These are phyloP conservation scores for Xylaria multiplex DNA, from an alignment of 2,329 filamentous ascomycete genomes.

Conservation along the genomic window DNA sequence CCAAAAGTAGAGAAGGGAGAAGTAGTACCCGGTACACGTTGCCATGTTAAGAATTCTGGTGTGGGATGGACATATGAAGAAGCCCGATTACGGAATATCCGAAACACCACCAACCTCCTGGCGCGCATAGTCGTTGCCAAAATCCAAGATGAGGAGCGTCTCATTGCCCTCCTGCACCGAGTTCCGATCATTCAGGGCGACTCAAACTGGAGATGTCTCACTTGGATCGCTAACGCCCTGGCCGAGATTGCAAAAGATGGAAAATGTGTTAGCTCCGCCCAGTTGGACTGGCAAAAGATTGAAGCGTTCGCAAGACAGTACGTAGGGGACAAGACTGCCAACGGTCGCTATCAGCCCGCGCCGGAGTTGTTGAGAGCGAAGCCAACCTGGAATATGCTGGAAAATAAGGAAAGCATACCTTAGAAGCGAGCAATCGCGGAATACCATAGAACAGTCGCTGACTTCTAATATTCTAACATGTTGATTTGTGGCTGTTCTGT, in stretches of 20 bases:
- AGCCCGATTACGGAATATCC: neutral
- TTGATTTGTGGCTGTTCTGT: too few species aligned
- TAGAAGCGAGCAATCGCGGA: neutral
- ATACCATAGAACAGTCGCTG: neutral
- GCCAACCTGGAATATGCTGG: slow-evolving; percentile 18
- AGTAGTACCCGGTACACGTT: neutral
- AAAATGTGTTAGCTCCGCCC: slow-evolving; percentile 4
- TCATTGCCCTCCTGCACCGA: neutral
- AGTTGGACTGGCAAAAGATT: slow-evolving; percentile 12
- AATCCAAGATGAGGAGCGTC: slow-evolving; percentile 8
- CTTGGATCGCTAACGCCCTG: slow-evolving; percentile 11
- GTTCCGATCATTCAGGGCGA: neutral
- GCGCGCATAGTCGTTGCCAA: slow-evolving; percentile 16
- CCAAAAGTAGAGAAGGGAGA: neutral
- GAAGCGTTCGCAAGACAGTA: slow-evolving; percentile 13
- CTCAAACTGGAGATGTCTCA: slow-evolving; percentile 11
- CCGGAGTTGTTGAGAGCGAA: neutral
- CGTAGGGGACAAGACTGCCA: neutral
- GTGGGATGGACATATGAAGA: neutral
- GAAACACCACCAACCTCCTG: neutral
- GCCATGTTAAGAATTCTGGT: neutral
- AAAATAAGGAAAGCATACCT: slow-evolving; percentile 9
- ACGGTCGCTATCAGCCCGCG: neutral
- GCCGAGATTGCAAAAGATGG: slow-evolving; percentile 2
- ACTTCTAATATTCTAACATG: neutral